phyloP scores from a whole-genome alignment of 2,329 filamentous ascomycete genomes.

The Sporothrix schenckii region DNA sequence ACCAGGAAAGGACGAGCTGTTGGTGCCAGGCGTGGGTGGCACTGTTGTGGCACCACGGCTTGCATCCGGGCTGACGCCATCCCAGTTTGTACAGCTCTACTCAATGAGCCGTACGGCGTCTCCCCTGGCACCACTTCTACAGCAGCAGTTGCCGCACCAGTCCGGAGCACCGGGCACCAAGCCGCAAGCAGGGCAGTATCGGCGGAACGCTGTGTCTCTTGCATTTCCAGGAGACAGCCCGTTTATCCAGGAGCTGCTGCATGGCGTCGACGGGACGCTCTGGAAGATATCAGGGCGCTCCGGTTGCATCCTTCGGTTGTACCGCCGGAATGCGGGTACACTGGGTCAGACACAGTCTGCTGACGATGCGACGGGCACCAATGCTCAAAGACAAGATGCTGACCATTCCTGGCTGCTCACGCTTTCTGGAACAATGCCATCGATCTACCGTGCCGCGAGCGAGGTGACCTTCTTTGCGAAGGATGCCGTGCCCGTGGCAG shows the following conservation, averaged over 20 bases:
- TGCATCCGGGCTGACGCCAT: not conserved
- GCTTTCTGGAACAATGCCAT: conserved; percentile 37
- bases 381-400: not conserved
- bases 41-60: not conserved
- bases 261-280: conserved; percentile 37
- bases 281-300: conserved; percentile 41
- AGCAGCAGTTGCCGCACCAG: not conserved
- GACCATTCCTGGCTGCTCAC: conserved; percentile 37
- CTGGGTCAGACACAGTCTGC: not conserved
- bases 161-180: not conserved
- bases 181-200: not conserved
- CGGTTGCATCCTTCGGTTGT: conserved; percentile 38
- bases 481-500: conserved; percentile 28
- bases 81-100: conserved; percentile 10
- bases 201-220: conserved; percentile 39
- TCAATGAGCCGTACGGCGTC: not conserved
- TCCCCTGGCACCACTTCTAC: not conserved
- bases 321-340: conserved; percentile 7
- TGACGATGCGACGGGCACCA: not conserved
- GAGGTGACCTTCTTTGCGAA: conserved; percentile 32
- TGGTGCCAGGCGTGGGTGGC: not conserved
- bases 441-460: conserved; percentile 30
- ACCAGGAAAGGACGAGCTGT: conserved; percentile 28
- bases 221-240: conserved; percentile 36
- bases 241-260: conserved; percentile 33